Base-by-base conservation (phyloP, 139 green algal species). In the Asterochloris erici region DNA sequence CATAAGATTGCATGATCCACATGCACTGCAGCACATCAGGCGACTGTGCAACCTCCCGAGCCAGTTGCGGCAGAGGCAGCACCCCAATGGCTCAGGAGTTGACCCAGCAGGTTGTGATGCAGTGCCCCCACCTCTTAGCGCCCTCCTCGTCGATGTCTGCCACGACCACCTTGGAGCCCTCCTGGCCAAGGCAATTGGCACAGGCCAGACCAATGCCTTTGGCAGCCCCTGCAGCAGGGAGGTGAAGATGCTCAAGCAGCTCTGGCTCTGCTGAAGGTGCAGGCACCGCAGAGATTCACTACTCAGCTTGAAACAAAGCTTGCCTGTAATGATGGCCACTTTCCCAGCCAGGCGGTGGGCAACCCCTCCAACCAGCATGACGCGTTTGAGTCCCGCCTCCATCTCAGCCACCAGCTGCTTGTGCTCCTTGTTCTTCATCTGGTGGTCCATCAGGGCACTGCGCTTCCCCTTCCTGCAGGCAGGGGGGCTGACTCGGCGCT, bases 121-220 rank as follows among this genome's bases (percentile, higher is more conserved):
- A 9, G 4, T 26, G 66, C 4, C 9, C 0, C 14, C 71, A 85
- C 82, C 68, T 79, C 16, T 62, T 74, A 26, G 82, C 68, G 0
- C 27, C 87, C 0, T 81, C 71, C 13, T 88, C 77, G 62, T 97
- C 92, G 0, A 94, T 75, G 78, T 98, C 94, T 0, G 88, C 89
- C 2, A 98, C 63, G 16, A 97, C 81, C 15, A 97, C 90, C 79
- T 90, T 91, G 60, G 87, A 88, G 0, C 95, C 95, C 19, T 92
- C 86, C 16, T 84, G 66, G 0, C 88, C 93, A 17, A 98, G 86
- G 11, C 83, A 86, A 19, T 81, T 81, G 11, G 92, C 94, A 61
- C 91, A 95, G 0, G 93, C 95, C 9, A 89, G 85, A 19, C 95
- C 95, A 16, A 98, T 97, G 66, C 95, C 95, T 73, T 85, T 87